Base-by-base conservation (phyloP, 2,329 filamentous ascomycete genomes). In the Trichothecium sympodiale region DNA sequence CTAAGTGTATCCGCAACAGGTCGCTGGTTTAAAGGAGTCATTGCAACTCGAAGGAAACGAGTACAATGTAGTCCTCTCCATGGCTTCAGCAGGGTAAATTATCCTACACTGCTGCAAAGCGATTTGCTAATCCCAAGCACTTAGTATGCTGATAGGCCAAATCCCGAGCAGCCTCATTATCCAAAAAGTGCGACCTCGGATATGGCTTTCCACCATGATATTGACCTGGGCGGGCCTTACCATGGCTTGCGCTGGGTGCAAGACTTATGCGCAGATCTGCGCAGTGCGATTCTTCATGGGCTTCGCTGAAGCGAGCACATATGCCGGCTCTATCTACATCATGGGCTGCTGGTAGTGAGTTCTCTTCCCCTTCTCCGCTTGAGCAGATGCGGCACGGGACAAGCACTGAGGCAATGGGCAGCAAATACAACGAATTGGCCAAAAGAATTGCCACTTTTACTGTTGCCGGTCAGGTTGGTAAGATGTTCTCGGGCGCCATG, bases 361-460 rank as follows among this genome's bases (percentile, higher is more conserved):
- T 9, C 26, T 34, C 39, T 23, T 46, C 13, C 3, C 27, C 7
- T 16, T 5, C 10, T 13, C 27, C 10, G 16, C 17, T 25, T 5
- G 17, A 17, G 14, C 17, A 7, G 16, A 13, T 30, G 5, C 28
- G 26, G n/a, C n/a, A n/a, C n/a, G 10, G 10, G 20, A 25, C 20
- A 10, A 14, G 7, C 17, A 14, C 35, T 37, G 23, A 29, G 13
- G 28, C 5, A 2, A 3, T 13, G 16, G 10, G 17, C 14, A 44
- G 43, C 12, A 77, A 46, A 1, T 59, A 62, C 0, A 55, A 60
- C 8, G 74, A 77, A 40, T 64, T 79, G 0, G 69, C 69, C 0
- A 78, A 77, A 45, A 62, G 75, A 1, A 69, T 63, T 2, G 73
- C 69, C 8, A 64, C 79, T 13, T 78, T 78, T 46, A 74, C 69